Percentiles rank a stretch among this genome's conserved stretches.
phyloP scores from a whole-genome alignment of 768 basidiomycete species.

The Termitomyces sp. region DNA sequence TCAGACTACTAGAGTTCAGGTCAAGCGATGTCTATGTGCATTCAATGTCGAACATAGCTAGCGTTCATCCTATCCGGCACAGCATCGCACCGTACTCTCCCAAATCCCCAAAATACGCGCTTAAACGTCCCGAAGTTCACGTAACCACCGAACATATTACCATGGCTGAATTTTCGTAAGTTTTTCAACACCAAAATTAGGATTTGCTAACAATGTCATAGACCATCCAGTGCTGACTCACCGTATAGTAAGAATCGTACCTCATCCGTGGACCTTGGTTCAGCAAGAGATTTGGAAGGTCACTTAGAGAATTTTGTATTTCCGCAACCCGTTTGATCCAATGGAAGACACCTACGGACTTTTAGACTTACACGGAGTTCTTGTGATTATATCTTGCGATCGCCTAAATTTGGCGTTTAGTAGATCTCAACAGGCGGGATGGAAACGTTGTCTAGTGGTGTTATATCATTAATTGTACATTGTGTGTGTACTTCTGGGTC shows the following conservation, averaged over 20 bases:
- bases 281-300: conserved; percentile 22
- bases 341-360: not conserved
- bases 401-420: not conserved
- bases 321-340: conserved; percentile 12
- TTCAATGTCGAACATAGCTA: conserved; percentile 38
- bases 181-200: not conserved
- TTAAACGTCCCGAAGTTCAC: conserved; percentile 44
- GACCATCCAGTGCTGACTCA: conserved; percentile 17
- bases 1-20: conserved; percentile 58
- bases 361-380: not conserved
- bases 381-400: not conserved
- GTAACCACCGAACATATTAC: conserved; percentile 61
- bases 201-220: not conserved
- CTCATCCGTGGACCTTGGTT: conserved; percentile 26
- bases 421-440: not conserved
- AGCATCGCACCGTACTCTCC: conserved; percentile 23
- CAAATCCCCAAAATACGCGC: conserved; percentile 26
- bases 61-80: conserved; percentile 28
- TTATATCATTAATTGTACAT: not conserved
- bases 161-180: conserved; percentile 54
- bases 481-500: conserved; percentile 1
- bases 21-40: conserved; percentile 42
- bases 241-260: conserved; percentile 23
- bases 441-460: not conserved
- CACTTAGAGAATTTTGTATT: conserved; percentile 26